A percentile compares a stretch with the other conserved stretches of the same genome.
phyloP scores from a whole-genome alignment of 208 protist genomes.

The Crithidia expoeki region DNA sequence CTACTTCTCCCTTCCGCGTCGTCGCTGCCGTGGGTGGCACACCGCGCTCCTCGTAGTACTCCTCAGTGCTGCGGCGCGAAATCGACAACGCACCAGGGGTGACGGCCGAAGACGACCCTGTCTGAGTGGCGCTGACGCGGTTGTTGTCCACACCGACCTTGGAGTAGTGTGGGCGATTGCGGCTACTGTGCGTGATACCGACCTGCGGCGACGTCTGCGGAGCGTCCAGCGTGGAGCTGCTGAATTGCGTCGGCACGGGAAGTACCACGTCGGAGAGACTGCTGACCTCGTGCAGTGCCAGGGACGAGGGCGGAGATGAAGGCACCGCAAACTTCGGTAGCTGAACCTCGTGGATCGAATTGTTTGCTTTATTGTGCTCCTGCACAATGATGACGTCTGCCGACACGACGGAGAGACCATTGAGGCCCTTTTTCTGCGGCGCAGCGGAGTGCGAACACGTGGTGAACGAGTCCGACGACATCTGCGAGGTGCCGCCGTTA shows the following conservation, averaged over 20 bases:
- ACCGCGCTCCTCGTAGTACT: constrained; percentile 28
- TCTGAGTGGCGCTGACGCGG: constrained; percentile 2
- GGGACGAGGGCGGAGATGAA: not conserved
- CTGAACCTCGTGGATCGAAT: not conserved
- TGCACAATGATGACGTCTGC: constrained; percentile 43
- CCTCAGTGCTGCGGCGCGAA: constrained; percentile 23
- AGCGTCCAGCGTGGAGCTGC: constrained; percentile 16
- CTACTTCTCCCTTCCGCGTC: constrained; percentile 38
- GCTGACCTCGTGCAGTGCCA: constrained; percentile 5
- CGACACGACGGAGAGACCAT: constrained; percentile 40
- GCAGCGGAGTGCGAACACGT: constrained; percentile 13
- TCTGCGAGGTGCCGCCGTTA: not conserved
- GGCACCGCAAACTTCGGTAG: not conserved
- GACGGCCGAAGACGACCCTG: constrained; percentile 6
- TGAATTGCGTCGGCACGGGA: not conserved
- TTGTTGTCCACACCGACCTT: constrained; percentile 36
- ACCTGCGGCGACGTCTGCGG: not conserved
- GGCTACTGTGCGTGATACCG: constrained; percentile 13
- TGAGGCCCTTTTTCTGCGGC: constrained; percentile 37
- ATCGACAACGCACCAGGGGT: constrained; percentile 2
- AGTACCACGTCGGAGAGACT: constrained; percentile 7
- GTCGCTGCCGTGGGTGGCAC: constrained; percentile 35
- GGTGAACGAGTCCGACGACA: constrained; percentile 4
- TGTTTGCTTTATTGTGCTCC: constrained; percentile 8
- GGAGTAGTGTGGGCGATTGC: constrained; percentile 22